Percentiles rank a stretch among this genome's conserved stretches.
Evolutionary conservation across 306 rosid genomes (phyloP).

Genomic region (Lupinus albus): DNA sequence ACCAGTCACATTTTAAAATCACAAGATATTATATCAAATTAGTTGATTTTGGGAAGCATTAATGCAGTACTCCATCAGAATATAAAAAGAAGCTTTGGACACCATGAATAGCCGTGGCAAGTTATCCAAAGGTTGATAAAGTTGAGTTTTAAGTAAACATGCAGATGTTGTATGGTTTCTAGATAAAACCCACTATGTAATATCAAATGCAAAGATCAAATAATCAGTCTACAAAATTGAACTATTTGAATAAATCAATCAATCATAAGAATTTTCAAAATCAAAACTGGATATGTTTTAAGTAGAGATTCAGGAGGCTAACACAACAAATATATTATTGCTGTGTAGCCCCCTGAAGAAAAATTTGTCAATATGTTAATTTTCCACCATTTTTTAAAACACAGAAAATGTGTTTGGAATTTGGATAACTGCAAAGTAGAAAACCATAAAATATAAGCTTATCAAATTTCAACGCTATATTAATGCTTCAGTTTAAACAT

Average conservation of each 20-base stretch:
- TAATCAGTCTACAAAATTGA: neutral
- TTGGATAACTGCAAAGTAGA: too few relatives aligned
- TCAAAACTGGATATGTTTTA: too few relatives aligned
- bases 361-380: too few relatives aligned
- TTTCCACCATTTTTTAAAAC: too few relatives aligned
- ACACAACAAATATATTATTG: too few relatives aligned
- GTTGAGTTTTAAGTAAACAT: neutral
- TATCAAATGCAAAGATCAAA: neutral
- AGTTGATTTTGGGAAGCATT: neutral
- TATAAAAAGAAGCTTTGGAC: neutral
- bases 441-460: too few relatives aligned
- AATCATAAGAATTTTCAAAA: neutral
- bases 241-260: neutral
- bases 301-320: too few relatives aligned
- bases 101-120: neutral
- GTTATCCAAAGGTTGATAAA: neutral
- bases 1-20: neutral
- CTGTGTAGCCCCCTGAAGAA: too few relatives aligned
- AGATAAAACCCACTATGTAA: neutral
- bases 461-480: too few relatives aligned
- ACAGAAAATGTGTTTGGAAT: too few relatives aligned
- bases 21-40: neutral
- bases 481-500: too few relatives aligned
- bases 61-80: neutral
- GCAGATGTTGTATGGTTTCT: too few relatives aligned